Conservation (phyloP, 805 yeast species). For the Zygotorulaspora florentina region DNA sequence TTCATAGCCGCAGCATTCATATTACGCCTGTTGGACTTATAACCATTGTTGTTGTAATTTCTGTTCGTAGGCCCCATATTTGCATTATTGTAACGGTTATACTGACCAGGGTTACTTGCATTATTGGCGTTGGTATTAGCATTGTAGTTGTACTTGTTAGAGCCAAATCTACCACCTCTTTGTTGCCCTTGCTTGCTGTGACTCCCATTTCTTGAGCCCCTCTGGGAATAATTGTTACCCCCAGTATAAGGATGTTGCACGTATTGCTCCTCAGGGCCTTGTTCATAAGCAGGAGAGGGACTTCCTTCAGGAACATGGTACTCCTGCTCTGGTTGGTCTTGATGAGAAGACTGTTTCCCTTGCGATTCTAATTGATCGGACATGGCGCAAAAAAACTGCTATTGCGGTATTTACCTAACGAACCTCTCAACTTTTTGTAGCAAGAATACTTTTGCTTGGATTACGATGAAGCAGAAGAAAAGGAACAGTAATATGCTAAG, state of each 20-base stretch:
- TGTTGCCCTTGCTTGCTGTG: constrained; percentile 13
- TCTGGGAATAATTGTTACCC: constrained; percentile 8
- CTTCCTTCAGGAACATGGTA: constrained; percentile 1
- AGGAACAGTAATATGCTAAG: background rate
- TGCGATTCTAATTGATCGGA: constrained; percentile 13
- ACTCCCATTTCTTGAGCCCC: constrained; percentile 11
- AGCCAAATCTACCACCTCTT: constrained; percentile 14
- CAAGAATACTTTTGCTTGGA: background rate
- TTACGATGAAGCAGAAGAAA: background rate
- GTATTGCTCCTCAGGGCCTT: constrained; percentile 7
- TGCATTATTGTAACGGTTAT: constrained; percentile 14
- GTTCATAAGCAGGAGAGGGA: background rate
- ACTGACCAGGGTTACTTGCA: constrained; percentile 1
- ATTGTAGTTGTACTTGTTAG: constrained; percentile 13
- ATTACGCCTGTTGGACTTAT: constrained; percentile 12
- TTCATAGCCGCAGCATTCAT: constrained; percentile 17
- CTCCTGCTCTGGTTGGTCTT: constrained; percentile 8
- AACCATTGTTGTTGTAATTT: constrained; percentile 13
- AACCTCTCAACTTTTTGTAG: background rate
- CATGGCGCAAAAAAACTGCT: constrained; percentile 1
- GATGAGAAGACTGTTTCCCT: constrained; percentile 5
- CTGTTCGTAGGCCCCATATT: constrained; percentile 9
- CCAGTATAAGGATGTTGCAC: constrained; percentile 7
- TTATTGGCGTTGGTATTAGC: constrained; percentile 4
- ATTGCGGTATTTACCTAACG: background rate